Conservation (phyloP, 768 basidiomycete genomes). For the Suillus subluteus region DNA sequence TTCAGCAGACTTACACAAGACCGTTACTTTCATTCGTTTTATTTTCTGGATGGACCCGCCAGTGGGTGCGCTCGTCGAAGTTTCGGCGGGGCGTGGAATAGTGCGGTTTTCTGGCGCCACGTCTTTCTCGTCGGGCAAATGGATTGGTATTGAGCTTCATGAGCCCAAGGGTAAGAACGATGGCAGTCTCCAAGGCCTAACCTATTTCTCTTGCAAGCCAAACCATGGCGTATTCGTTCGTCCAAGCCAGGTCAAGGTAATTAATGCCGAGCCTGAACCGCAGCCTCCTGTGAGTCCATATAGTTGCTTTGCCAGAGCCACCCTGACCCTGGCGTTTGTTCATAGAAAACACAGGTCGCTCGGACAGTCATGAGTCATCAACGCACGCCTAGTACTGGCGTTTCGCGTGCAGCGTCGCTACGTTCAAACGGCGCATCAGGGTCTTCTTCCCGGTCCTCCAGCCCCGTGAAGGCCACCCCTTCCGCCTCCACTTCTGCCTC, state of each 20-base stretch:
- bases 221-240: slow-evolving; percentile 89
- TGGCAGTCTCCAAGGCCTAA: slow-evolving; percentile 76
- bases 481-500: slow-evolving; percentile 33
- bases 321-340: not conserved
- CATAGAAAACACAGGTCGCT: slow-evolving; percentile 31
- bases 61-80: slow-evolving; percentile 77
- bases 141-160: slow-evolving; percentile 91
- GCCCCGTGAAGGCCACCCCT: slow-evolving; percentile 55
- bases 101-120: slow-evolving; percentile 88
- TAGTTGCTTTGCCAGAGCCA: not conserved
- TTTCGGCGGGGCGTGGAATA: slow-evolving; percentile 79
- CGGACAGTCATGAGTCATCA: slow-evolving; percentile 55
- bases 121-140: slow-evolving; percentile 85
- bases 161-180: slow-evolving; percentile 94
- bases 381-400: slow-evolving; percentile 57
- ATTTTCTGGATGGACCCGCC: slow-evolving; percentile 41
- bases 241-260: slow-evolving; percentile 78
- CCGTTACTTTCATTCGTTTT: not conserved
- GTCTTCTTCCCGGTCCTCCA: slow-evolving; percentile 64
- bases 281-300: slow-evolving; percentile 27
- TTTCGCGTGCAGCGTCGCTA: slow-evolving; percentile 42
- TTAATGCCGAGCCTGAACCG: slow-evolving; percentile 38
- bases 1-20: slow-evolving; percentile 3
- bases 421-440: slow-evolving; percentile 43
- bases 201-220: slow-evolving; percentile 81